phyloP scores from a whole-genome alignment of 2,329 filamentous ascomycete genomes.

The Hypomyces perniciosus region DNA sequence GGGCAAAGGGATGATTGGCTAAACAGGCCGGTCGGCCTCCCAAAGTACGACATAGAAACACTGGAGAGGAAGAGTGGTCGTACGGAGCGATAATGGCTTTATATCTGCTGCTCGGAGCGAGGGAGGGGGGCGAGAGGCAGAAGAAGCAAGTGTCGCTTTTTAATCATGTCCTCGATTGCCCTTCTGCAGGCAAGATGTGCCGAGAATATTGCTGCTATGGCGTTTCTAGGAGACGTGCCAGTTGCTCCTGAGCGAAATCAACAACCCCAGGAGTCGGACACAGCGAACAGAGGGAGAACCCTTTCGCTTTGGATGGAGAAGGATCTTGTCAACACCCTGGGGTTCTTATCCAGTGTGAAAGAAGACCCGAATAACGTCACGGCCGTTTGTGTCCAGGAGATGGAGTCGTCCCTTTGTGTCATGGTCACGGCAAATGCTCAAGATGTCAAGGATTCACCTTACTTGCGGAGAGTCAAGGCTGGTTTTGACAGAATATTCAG shows the following conservation, averaged over 20 bases:
- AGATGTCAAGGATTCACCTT: neutral
- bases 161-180: neutral
- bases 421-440: slow-evolving; percentile 18
- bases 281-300: neutral
- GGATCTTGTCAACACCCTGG: slow-evolving; percentile 14
- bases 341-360: slow-evolving; percentile 16
- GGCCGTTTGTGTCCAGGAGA: slow-evolving; percentile 18
- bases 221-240: neutral
- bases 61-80: no score
- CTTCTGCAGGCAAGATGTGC: neutral
- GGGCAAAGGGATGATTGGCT: neutral
- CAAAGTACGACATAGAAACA: neutral
- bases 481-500: slow-evolving; percentile 16
- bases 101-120: no score
- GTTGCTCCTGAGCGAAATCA: neutral
- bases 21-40: neutral
- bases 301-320: slow-evolving; percentile 7
- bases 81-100: no score
- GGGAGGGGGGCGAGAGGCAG: neutral
- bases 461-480: slow-evolving; percentile 13
- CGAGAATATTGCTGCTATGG: neutral
- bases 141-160: neutral
- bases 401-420: slow-evolving; percentile 3
- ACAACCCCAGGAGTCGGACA: neutral
- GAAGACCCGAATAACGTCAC: slow-evolving; percentile 12